Base-by-base conservation (phyloP, 23 red algal species). In the Gracilaria caudata region DNA sequence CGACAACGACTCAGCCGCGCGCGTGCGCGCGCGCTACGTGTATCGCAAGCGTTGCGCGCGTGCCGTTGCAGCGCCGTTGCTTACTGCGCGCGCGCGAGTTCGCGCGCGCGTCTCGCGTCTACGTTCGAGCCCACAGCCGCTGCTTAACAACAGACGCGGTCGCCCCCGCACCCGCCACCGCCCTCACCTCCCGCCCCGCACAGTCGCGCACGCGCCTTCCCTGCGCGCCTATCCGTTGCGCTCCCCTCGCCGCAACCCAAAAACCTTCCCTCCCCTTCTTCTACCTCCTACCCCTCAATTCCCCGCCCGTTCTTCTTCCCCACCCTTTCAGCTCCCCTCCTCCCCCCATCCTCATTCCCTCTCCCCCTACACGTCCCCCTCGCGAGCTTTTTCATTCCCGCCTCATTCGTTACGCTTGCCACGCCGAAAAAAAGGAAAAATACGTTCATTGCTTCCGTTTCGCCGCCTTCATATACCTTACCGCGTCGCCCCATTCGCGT, bases 171-270 rank as follows among this genome's bases (percentile, higher is more conserved):
- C 61, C 61, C 30, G 26, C 70, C 21, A 6, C 39, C 19, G 1
- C 40, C 24, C 14, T 1, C 32, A 47, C 39, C 25, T 36, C 21
- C 39, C 70, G 70, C 70, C 0, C 39, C 34, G n/a, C 70, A 81
- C 8, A n/a, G n/a, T n/a, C n/a, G n/a, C n/a, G n/a, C n/a, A n/a
- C 56, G 32, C 46, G 61, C 59, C 56, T 61, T 65, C 78, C 21
- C 78, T 39, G 0, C 79, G n/a, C 79, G 39, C 4, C 55, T 68
- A 47, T 58, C 54, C 79, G 40, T 58, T 68, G 79, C 55, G 29
- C 32, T 47, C 25, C 79, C 16, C 23, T 45, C 20, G 41, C 41
- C 41, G 41, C 41, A 10, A 4, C 41, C 41, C 41, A 4, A 45
- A 45, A 45, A 45, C 41, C 41, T 7, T 10, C 10, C 41, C 41